A percentile compares a stretch with the other conserved stretches of the same genome.
These are phyloP conservation scores for Podaxis mareebaensis DNA, from an alignment of 768 basidiomycete genomes.

Conservation along the genomic window DNA sequence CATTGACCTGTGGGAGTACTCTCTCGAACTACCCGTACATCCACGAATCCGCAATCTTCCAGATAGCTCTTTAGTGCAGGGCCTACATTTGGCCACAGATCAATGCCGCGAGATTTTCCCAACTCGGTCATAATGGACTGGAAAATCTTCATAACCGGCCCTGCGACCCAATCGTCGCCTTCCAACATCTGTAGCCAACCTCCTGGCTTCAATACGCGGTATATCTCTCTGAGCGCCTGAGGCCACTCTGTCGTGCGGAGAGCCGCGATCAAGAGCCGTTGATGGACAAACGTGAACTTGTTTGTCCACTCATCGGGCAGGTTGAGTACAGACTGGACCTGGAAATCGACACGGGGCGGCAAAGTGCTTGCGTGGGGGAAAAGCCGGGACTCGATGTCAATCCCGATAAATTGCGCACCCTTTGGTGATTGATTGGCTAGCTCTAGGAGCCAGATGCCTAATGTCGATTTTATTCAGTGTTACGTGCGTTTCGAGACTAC, in stretches of 20 bases:
- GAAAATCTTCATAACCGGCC: neutral
- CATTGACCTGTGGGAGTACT: neutral
- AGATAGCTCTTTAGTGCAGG: neutral
- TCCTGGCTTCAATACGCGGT: slow-evolving; percentile 18
- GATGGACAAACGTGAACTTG: slow-evolving; percentile 22
- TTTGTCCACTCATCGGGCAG: slow-evolving; percentile 21
- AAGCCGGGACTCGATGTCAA: neutral
- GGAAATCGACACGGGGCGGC: neutral
- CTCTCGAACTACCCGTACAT: neutral
- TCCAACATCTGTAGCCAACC: slow-evolving; percentile 13
- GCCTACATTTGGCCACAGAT: neutral
- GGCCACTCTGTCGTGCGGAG: slow-evolving; percentile 21
- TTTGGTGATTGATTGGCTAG: neutral
- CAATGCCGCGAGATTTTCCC: neutral
- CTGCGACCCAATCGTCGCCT: neutral
- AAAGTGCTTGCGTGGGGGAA: neutral
- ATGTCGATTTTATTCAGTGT: neutral
- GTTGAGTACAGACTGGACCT: neutral
- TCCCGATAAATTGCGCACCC: neutral
- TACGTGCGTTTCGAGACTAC: neutral
- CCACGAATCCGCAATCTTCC: neutral
- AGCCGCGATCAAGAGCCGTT: slow-evolving; percentile 23
- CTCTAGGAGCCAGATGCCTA: neutral
- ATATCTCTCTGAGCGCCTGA: slow-evolving; percentile 16
- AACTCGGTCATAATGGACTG: neutral